phyloP scores from a whole-genome alignment of 2,329 filamentous ascomycete genomes.

The Hypoxylon sp. region DNA sequence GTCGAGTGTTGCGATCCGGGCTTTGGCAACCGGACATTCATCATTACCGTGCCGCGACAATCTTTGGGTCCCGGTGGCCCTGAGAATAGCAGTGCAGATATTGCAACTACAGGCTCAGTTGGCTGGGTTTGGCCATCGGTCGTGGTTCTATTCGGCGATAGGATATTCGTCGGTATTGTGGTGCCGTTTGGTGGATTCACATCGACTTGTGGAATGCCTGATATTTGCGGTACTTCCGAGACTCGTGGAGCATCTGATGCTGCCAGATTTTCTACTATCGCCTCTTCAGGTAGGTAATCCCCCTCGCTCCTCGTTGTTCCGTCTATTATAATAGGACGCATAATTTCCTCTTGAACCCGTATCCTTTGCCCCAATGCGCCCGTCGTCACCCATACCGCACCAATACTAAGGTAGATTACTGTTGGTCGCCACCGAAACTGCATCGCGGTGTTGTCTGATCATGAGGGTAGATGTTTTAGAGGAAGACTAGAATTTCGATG shows the following conservation, averaged over 20 bases:
- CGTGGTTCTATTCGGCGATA: conserved; percentile 57
- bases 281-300: conserved; percentile 40
- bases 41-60: conserved; percentile 55
- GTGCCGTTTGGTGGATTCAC: conserved; percentile 63
- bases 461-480: conserved; percentile 4
- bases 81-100: conserved; percentile 63
- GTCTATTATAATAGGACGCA: conserved; percentile 39
- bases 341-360: conserved; percentile 33
- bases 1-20: conserved; percentile 47
- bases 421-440: conserved; percentile 12
- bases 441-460: conserved; percentile 16
- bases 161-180: not conserved
- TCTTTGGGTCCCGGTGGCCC: conserved; percentile 55
- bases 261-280: conserved; percentile 42
- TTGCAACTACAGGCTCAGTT: conserved; percentile 59
- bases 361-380: conserved; percentile 39
- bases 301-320: conserved; percentile 33
- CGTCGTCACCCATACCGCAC: conserved; percentile 20
- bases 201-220: conserved; percentile 49
- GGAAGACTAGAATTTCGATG: conserved; percentile 14
- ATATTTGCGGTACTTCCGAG: conserved; percentile 31
- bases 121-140: conserved; percentile 54
- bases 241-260: conserved; percentile 45
- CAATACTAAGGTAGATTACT: conserved; percentile 28
- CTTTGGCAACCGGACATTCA: conserved; percentile 51